Evolutionary conservation across 2,329 filamentous ascomycete genomes (phyloP), one percentile per base, ranked within the genome.

Genomic region (Colletotrichum trifolii): DNA sequence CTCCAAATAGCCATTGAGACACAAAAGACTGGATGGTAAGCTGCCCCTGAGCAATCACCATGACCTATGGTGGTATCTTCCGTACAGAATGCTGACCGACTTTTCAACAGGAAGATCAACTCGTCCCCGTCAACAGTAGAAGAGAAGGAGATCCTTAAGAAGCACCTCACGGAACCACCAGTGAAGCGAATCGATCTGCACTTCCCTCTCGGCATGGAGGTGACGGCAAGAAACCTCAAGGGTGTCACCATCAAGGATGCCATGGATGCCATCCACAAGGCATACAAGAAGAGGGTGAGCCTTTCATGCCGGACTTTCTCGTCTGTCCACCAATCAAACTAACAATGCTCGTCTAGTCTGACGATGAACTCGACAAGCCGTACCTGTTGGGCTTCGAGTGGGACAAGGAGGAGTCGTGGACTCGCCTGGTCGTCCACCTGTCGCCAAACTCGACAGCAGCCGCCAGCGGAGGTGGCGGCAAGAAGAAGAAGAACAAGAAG

Each of bases 241-340:
- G 95, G 95, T 61, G 94, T 98, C 71, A 98, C 95, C 62, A 95
- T 98, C 85, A 97, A 97, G 85, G 95, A 98, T 79, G 94, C 94
- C 64, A 77, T 97, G 78, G 94, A 97, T 78, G 95, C 93, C 73
- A 97, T 98, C 81, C 85, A 97, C 86, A 97, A 97, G 85, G 88
- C 92, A 72, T 97, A 93, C 85, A 97, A 96, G 87, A 97, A 97
- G 89, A 91, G 94, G 87, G 95, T 94, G 80, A 72, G 88, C 78
- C 12, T 52, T 8, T 6, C n/a, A 5, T n/a, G 11, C 15, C 13
- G 10, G 3, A 6, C 13, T 6, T 6, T 3, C 12, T 13, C 1
- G 2, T 39, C 4, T 1, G 15, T 11, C 10, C 13, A 11, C 8
- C 6, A 8, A 11, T 7, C 46, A 48, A 9, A 46, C 39, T 45